Evolutionary conservation across 257 asterid species (phyloP).

Genomic region (Solanum sejunctum): DNA sequence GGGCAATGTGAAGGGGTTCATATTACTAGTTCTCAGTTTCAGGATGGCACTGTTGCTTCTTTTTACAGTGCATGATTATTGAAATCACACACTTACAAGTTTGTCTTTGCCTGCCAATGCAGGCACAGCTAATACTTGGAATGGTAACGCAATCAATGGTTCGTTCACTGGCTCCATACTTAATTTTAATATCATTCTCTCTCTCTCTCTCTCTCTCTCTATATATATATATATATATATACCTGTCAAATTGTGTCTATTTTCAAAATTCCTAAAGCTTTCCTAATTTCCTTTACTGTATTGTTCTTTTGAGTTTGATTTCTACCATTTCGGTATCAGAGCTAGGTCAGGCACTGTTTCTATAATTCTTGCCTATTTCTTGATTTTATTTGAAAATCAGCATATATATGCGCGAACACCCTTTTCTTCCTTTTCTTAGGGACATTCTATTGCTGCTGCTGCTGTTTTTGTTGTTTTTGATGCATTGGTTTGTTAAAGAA

Average conservation of each 20-base stretch:
- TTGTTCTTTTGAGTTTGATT: not conserved
- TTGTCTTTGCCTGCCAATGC: constrained; percentile 17
- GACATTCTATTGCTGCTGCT: not conserved
- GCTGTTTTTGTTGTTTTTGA: not conserved
- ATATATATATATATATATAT: no score
- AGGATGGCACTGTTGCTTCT: not conserved
- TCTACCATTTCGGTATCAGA: not conserved
- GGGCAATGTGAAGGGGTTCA: not conserved
- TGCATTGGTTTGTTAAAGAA: constrained; percentile 1
- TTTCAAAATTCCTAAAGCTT: not conserved
- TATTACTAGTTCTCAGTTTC: not conserved
- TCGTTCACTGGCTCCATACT: constrained; percentile 12
- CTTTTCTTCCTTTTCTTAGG: not conserved
- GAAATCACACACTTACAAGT: not conserved
- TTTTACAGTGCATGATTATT: not conserved
- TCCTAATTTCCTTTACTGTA: not conserved
- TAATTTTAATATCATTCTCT: not conserved
- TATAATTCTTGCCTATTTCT: not conserved
- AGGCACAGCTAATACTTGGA: constrained; percentile 80
- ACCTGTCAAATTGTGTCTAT: not conserved
- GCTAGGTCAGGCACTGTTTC: not conserved
- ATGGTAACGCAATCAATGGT: constrained; percentile 85
- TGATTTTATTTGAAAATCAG: not conserved
- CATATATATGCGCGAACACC: not conserved
- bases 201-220: no score